phyloP scores from a whole-genome alignment of 441 rosid genomes.

The Erysimum cheiri region DNA sequence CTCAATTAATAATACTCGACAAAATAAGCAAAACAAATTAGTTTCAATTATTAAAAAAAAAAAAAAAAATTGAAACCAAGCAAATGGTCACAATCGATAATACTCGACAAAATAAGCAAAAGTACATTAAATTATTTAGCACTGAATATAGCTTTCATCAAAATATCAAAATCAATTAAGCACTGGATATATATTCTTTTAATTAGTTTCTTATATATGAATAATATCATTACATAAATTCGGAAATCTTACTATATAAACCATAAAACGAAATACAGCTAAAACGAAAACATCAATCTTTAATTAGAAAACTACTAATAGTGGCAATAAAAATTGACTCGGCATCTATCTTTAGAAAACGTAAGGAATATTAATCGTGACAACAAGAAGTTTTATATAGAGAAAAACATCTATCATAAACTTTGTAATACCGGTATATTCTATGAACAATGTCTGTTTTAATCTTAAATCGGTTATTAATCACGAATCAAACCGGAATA shows the following conservation, averaged over 20 bases:
- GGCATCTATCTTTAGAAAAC: neutral
- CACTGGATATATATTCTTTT: neutral
- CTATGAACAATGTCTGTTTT: neutral
- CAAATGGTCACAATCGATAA: neutral
- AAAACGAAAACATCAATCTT: too few species aligned
- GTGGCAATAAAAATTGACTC: neutral
- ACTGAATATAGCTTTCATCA: neutral
- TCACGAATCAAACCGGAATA: neutral
- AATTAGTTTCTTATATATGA: neutral
- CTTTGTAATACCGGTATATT: neutral
- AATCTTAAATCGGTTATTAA: constrained; percentile 1
- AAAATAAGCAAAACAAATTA: neutral
- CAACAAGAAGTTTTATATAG: too few species aligned
- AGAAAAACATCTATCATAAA: neutral
- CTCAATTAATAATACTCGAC: neutral
- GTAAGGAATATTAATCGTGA: neutral
- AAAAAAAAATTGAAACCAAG: neutral
- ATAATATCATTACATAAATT: too few species aligned
- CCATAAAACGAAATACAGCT: too few species aligned
- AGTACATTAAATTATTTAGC: neutral
- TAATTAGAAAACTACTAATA: too few species aligned
- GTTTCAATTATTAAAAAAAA: too few species aligned
- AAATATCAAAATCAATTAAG: neutral
- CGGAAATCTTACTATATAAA: too few species aligned
- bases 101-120: neutral